phyloP scores from a whole-genome alignment of 257 asterid genomes.

The Jacaranda copaia region DNA sequence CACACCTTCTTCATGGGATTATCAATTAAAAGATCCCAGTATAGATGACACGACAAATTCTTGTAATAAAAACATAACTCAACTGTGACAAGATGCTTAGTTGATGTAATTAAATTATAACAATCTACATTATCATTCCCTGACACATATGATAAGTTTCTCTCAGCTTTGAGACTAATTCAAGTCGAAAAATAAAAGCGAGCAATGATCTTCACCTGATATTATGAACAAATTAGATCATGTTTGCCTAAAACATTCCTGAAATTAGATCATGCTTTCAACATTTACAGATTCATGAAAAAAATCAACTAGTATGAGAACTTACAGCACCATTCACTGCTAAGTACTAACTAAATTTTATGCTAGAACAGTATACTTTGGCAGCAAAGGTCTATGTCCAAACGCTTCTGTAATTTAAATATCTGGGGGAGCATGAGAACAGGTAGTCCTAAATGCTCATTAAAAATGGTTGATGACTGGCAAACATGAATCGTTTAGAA shows the following conservation, averaged over 20 bases:
- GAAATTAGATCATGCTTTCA: too few species aligned
- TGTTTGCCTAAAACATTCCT: not conserved
- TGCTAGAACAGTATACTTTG: conserved; percentile 1
- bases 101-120: not conserved
- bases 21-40: not conserved
- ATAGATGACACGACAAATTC: not conserved
- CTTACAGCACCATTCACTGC: conserved; percentile 8
- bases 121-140: not conserved
- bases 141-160: not conserved
- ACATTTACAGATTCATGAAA: not conserved
- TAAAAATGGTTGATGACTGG: conserved; percentile 12
- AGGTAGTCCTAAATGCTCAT: conserved; percentile 3
- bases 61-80: not conserved
- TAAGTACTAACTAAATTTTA: conserved; percentile 1
- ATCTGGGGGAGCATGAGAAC: not conserved
- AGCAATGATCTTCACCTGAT: conserved; percentile 5
- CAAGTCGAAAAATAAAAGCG: not conserved
- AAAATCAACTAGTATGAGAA: conserved; percentile 22
- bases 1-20: not conserved
- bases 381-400: conserved; percentile 5
- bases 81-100: not conserved
- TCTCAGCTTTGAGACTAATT: not conserved
- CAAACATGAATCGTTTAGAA: conserved; percentile 8
- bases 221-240: not conserved
- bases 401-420: not conserved